A percentile compares a stretch with the other conserved stretches of the same genome.
These are phyloP conservation scores for barrel medic (Medicago truncatula) DNA, from an alignment of 306 rosid genomes.

Conservation along the genomic window DNA sequence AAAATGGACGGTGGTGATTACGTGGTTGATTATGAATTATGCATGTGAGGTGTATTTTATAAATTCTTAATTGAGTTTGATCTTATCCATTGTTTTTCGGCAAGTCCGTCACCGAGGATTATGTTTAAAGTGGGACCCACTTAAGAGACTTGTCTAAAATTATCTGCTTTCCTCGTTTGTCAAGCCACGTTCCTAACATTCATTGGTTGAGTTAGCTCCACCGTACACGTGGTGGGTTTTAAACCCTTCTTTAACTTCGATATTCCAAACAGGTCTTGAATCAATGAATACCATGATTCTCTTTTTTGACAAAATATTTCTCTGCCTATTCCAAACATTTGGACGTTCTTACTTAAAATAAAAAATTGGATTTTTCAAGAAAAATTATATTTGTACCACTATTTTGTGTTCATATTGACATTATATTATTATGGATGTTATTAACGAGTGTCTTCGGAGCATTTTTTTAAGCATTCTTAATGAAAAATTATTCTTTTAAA, in stretches of 20 bases:
- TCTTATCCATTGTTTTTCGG: constrained; percentile 68
- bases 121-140: constrained; percentile 62
- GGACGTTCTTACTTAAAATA: no score
- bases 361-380: no score
- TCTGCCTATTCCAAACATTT: no score
- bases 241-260: constrained; percentile 31
- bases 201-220: not conserved
- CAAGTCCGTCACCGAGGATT: constrained; percentile 66
- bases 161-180: constrained; percentile 41
- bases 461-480: no score
- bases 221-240: constrained; percentile 40
- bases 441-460: no score
- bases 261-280: constrained; percentile 33
- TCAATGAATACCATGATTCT: not conserved
- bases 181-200: constrained; percentile 16
- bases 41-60: not conserved
- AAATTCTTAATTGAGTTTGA: constrained; percentile 1
- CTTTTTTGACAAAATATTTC: not conserved
- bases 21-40: not conserved
- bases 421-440: no score
- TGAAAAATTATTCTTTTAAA: no score
- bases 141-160: constrained; percentile 38
- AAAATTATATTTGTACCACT: no score
- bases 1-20: not conserved
- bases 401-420: no score